Conservation (phyloP, 176 grass and related monocot genomes). For the Carex myosuroides region DNA sequence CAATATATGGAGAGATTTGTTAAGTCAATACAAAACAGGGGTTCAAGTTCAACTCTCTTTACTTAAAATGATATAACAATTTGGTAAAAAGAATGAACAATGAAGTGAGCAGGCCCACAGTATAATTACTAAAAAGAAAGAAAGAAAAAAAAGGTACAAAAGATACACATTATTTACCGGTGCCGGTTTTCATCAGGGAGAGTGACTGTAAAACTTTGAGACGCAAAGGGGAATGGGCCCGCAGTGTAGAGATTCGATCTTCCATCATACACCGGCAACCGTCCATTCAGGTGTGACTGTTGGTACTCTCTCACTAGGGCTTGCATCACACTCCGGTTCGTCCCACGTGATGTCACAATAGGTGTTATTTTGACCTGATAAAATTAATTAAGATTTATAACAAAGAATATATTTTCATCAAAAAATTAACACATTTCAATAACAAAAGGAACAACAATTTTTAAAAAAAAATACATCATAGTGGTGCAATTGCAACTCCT, state of each 20-base stretch:
- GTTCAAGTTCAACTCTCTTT: too few species aligned
- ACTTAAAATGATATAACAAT: background rate
- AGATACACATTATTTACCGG: background rate
- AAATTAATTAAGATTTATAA: background rate
- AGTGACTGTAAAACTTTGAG: constrained; percentile 35
- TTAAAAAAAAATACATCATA: constrained; percentile 36
- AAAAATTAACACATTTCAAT: background rate
- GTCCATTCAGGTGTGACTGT: constrained; percentile 27
- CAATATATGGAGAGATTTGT: too few species aligned
- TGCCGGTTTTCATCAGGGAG: background rate
- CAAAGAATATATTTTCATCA: background rate
- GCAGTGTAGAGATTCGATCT: constrained; percentile 50
- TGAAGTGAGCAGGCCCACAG: background rate
- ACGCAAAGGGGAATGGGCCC: constrained; percentile 35
- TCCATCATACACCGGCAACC: constrained; percentile 50
- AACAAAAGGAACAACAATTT: background rate
- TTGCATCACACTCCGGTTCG: constrained; percentile 32
- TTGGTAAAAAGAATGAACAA: too few species aligned
- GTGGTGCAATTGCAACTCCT: constrained; percentile 30
- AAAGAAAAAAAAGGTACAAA: background rate
- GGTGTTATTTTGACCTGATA: constrained; percentile 51
- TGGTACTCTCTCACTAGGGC: constrained; percentile 28
- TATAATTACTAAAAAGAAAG: background rate
- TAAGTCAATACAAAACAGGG: too few species aligned
- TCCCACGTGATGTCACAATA: background rate